Conservation (phyloP, 768 basidiomycete genomes). For the Scleroderma bovista region DNA sequence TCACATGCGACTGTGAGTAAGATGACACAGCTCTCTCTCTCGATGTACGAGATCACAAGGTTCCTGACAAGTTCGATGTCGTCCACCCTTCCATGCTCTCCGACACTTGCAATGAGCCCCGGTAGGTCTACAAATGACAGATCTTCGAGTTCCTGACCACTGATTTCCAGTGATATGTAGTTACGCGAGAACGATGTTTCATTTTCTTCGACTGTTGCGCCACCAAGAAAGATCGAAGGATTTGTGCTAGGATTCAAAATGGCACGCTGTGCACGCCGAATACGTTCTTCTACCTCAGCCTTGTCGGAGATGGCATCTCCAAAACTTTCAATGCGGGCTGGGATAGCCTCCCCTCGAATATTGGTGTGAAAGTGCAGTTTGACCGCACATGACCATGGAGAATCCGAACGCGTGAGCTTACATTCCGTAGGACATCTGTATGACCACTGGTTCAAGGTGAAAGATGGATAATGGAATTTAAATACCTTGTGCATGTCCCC, state of each 20-base stretch:
- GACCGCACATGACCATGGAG: slow-evolving; percentile 46
- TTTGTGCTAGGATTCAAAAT: slow-evolving; percentile 51
- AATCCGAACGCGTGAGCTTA: slow-evolving; percentile 37
- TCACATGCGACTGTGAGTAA: slow-evolving; percentile 54
- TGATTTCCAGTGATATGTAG: slow-evolving; percentile 53
- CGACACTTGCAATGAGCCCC: slow-evolving; percentile 56
- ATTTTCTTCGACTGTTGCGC: slow-evolving; percentile 6
- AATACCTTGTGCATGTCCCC: slow-evolving; percentile 72
- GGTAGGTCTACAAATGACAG: slow-evolving; percentile 64
- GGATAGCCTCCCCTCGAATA: slow-evolving; percentile 30
- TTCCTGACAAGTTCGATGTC: slow-evolving; percentile 61
- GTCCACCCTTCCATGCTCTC: slow-evolving; percentile 39
- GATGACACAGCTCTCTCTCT: slow-evolving; percentile 63
- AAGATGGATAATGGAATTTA: background rate
- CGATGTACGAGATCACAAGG: slow-evolving; percentile 55
- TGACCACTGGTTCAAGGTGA: background rate
- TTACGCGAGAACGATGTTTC: slow-evolving; percentile 46
- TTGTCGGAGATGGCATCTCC: slow-evolving; percentile 47
- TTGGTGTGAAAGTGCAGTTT: slow-evolving; percentile 43
- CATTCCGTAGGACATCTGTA: slow-evolving; percentile 55
- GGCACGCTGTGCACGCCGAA: slow-evolving; percentile 59
- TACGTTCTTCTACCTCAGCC: slow-evolving; percentile 55
- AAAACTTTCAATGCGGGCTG: slow-evolving; percentile 35
- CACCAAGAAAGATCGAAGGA: slow-evolving; percentile 8
- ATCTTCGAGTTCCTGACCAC: slow-evolving; percentile 54